These are phyloP conservation scores for Parasarocladium wereldwijsianum DNA, from an alignment of 2,329 filamentous ascomycete species.

Conservation along the genomic window DNA sequence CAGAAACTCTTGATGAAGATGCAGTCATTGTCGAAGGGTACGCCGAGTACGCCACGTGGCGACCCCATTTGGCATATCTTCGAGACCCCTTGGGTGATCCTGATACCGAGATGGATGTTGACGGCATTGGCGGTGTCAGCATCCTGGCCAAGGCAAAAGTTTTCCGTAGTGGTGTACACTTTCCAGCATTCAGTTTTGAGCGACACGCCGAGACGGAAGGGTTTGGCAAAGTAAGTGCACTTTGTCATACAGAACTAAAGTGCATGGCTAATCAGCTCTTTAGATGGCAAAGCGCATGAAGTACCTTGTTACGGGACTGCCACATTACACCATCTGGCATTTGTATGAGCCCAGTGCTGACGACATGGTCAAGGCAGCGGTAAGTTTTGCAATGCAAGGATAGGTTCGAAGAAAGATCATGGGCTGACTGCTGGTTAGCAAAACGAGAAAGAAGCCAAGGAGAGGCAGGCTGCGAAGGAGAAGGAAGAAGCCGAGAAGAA, in stretches of 20 bases:
- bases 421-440: slow-evolving; percentile 68
- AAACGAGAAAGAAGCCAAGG: slow-evolving; percentile 52
- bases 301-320: slow-evolving; percentile 86
- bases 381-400: slow-evolving; percentile 17
- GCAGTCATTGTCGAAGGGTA: slow-evolving; percentile 98
- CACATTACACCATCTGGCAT: slow-evolving; percentile 99
- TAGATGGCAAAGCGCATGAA: slow-evolving; percentile 97
- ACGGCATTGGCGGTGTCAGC: slow-evolving; percentile 93
- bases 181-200: slow-evolving; percentile 96
- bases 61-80: slow-evolving; percentile 90
- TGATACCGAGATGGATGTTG: slow-evolving; percentile 99
- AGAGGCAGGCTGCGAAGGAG: slow-evolving; percentile 50
- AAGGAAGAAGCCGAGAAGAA: slow-evolving; percentile 34
- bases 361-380: slow-evolving; percentile 93
- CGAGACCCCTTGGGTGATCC: slow-evolving; percentile 94
- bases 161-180: slow-evolving; percentile 89
- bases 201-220: slow-evolving; percentile 98
- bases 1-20: slow-evolving; percentile 91
- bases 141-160: slow-evolving; percentile 93
- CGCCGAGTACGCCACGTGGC: slow-evolving; percentile 96
- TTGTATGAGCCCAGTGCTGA: slow-evolving; percentile 98
- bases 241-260: neutral
- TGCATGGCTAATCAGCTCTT: slow-evolving; percentile 6
- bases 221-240: slow-evolving; percentile 71
- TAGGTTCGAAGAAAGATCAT: slow-evolving; percentile 69